Percentiles rank a stretch among this genome's conserved stretches.
These are phyloP conservation scores for Colletotrichum echinochloae DNA, from an alignment of 2,329 filamentous ascomycete genomes.

Conservation along the genomic window DNA sequence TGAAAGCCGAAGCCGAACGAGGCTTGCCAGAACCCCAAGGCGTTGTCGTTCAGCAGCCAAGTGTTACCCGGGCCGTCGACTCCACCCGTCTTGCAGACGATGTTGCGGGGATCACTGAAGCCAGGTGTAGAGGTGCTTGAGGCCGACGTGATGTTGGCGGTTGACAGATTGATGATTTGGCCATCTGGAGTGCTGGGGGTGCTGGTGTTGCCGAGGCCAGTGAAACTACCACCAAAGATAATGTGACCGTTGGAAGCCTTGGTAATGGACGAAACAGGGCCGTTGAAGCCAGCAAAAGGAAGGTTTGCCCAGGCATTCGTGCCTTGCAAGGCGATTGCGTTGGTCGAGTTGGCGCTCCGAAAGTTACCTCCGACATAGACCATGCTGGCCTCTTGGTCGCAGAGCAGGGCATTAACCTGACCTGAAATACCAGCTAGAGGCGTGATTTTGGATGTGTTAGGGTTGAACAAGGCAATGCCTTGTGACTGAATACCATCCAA, in stretches of 20 bases:
- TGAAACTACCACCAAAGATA: constrained; percentile 92
- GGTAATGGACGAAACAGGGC: constrained; percentile 86
- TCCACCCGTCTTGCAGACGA: constrained; percentile 81
- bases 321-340: constrained; percentile 85
- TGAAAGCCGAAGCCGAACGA: constrained; percentile 85
- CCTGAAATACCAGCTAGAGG: constrained; percentile 86
- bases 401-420: constrained; percentile 83
- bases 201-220: constrained; percentile 85
- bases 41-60: constrained; percentile 83
- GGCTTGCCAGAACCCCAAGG: constrained; percentile 85
- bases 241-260: constrained; percentile 86
- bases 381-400: constrained; percentile 80
- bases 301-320: constrained; percentile 80
- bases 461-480: constrained; percentile 85
- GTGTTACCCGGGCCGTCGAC: constrained; percentile 79
- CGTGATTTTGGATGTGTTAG: constrained; percentile 75
- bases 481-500: constrained; percentile 80
- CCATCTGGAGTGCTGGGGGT: constrained; percentile 74
- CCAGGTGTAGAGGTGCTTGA: constrained; percentile 72
- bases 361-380: constrained; percentile 95
- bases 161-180: constrained; percentile 86
- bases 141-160: constrained; percentile 78
- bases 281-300: constrained; percentile 95
- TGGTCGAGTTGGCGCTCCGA: constrained; percentile 82
- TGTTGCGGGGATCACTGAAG: constrained; percentile 81